phyloP scores from a whole-genome alignment of 169 alveolate genomes.

The Plasmodium vinckei region DNA sequence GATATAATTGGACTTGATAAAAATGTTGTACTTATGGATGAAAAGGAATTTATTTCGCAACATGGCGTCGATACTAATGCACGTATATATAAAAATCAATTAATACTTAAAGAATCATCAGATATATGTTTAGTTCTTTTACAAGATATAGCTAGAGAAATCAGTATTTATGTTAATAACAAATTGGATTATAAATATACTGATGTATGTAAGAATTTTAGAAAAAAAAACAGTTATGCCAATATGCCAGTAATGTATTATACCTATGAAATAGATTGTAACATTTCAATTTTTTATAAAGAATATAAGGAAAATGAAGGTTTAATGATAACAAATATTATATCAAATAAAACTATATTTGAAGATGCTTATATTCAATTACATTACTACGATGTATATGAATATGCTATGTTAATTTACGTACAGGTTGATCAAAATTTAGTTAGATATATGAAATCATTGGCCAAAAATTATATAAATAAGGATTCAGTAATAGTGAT shows the following conservation, averaged over 20 bases:
- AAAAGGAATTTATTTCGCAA: conserved; percentile 13
- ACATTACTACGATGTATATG: conserved; percentile 27
- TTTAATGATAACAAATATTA: conserved; percentile 6
- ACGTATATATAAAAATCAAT: conserved; percentile 15
- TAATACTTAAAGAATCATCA: conserved; percentile 34
- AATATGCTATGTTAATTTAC: conserved; percentile 15
- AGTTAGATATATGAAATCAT: conserved; percentile 8
- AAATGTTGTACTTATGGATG: conserved; percentile 11
- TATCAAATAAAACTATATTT: conserved; percentile 32
- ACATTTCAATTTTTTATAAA: conserved; percentile 30
- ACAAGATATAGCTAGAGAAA: conserved; percentile 37
- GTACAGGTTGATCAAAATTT: background rate
- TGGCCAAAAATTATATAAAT: conserved; percentile 11
- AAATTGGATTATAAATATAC: background rate
- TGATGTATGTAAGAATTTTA: conserved; percentile 24
- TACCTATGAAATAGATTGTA: conserved; percentile 69
- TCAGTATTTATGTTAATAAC: conserved; percentile 32
- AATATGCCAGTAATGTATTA: conserved; percentile 46
- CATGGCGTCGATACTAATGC: conserved; percentile 20
- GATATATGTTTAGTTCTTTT: conserved; percentile 50
- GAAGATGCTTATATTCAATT: conserved; percentile 40
- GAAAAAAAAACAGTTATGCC: conserved; percentile 27
- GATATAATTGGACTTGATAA: conserved; percentile 26
- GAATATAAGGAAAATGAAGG: conserved; percentile 14
- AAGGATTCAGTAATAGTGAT: conserved; percentile 10